Base-by-base conservation (phyloP, 2,329 filamentous ascomycete species). In the Fusarium kyushuense region DNA sequence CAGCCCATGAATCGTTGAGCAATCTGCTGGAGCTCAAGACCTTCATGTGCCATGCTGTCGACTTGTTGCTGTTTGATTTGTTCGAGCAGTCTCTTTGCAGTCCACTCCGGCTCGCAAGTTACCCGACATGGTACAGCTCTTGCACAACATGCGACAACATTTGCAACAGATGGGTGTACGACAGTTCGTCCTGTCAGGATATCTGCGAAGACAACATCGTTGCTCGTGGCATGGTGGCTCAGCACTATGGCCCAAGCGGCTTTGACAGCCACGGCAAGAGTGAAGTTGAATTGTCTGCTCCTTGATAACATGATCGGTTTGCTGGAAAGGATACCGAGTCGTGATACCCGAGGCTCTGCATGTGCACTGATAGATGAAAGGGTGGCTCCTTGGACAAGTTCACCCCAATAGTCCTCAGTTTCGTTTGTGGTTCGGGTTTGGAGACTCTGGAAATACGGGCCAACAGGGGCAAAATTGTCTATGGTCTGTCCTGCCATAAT, bases 391-490 rank as follows among this genome's bases (percentile, higher is more conserved):
- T 29, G 33, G n/a, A 51, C 23, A 38, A 51, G 33, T 38, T 38
- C 17, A 21, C 33, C 33, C 47, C 47, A 51, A 29, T 51, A 51
- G 21, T 51, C 47, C 38, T 38, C 47, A 21, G 33, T 51, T 51
- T 51, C 23, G 23, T 38, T 38, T 38, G 33, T 51, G 33, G 47
- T 51, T 38, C 10, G 33, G n/a, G 23, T 13, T 38, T 14, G 47
- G 29, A 51, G 47, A 38, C 47, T 51, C 23, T 51, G 47, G 47
- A 51, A 51, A 38, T 51, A 51, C 23, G 47, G 47, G 4, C 47
- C 47, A 21, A 38, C 23, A 51, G 47, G 47, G 16, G 47, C 25
- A 51, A 51, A 38, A 51, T 51, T 29, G n/a, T 33, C 33, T 21
- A 51, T 51, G 32, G 33, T 17, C 17, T 51, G 47, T 38, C 47